phyloP scores from a whole-genome alignment of 208 protist species.

The Leishmania gerbilli region DNA sequence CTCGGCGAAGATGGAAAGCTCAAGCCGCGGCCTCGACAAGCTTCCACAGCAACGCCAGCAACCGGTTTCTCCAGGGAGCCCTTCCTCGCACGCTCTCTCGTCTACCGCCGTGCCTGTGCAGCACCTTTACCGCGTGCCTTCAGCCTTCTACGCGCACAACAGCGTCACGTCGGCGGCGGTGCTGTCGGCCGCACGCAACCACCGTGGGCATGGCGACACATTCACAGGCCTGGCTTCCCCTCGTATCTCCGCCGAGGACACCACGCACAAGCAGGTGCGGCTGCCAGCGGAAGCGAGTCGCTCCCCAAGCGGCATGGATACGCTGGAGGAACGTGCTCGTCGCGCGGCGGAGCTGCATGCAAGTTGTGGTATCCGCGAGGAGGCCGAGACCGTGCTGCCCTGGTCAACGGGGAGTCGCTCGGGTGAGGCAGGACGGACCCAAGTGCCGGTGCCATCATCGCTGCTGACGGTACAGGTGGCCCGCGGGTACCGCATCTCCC shows the following conservation, averaged over 20 bases:
- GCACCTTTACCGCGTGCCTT: slow-evolving; percentile 14
- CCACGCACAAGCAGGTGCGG: not conserved
- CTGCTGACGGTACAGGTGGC: slow-evolving; percentile 9
- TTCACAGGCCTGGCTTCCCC: not conserved
- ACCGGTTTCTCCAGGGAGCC: not conserved
- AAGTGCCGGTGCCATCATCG: not conserved
- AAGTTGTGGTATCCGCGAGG: not conserved
- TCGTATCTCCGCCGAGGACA: not conserved
- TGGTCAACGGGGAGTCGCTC: not conserved
- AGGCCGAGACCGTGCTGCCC: not conserved
- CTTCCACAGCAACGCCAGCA: not conserved
- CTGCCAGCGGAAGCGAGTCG: not conserved
- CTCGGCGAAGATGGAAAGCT: not conserved
- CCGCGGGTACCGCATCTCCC: slow-evolving; percentile 11
- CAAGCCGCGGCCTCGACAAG: not conserved
- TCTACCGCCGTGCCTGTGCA: slow-evolving; percentile 22
- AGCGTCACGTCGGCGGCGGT: not conserved
- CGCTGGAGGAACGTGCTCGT: slow-evolving; percentile 20
- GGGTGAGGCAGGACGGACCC: not conserved
- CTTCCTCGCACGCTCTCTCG: not conserved
- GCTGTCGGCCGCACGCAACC: not conserved
- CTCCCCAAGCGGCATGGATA: not conserved
- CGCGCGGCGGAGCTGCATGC: slow-evolving; percentile 23
- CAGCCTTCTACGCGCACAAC: slow-evolving; percentile 6
- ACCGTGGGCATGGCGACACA: not conserved